A percentile compares a stretch with the other conserved stretches of the same genome.
Evolutionary conservation across 768 basidiomycete genomes (phyloP).

Genomic region (Trametes elegans): DNA sequence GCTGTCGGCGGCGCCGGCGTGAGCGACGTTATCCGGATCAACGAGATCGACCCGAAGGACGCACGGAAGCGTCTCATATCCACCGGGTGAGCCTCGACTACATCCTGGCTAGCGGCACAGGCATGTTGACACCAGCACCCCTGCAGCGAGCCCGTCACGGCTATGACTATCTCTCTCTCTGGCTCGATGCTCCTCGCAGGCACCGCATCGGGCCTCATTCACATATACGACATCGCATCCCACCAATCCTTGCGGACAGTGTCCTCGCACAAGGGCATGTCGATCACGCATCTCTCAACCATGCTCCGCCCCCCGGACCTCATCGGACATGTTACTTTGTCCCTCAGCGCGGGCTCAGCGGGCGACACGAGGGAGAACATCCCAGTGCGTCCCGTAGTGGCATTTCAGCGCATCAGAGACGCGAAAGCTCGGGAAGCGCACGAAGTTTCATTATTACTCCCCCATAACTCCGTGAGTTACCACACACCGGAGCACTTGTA

Average conservation of each 20-base stretch:
- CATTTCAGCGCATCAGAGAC: conserved; percentile 76
- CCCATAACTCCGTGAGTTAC: conserved; percentile 42
- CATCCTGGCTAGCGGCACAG: not conserved
- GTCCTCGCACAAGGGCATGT: conserved; percentile 60
- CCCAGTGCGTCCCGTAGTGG: conserved; percentile 60
- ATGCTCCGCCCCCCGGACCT: conserved; percentile 88
- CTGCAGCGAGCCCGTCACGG: conserved; percentile 66
- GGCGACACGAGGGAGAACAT: conserved; percentile 50
- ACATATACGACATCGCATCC: conserved; percentile 85
- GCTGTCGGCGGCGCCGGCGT: conserved; percentile 75
- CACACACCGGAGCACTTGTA: not conserved
- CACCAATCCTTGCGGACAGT: conserved; percentile 88
- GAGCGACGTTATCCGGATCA: conserved; percentile 69
- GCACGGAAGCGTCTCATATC: conserved; percentile 64
- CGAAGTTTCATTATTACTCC: conserved; percentile 65
- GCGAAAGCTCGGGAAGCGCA: conserved; percentile 63
- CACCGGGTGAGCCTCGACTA: conserved; percentile 50
- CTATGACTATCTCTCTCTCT: conserved; percentile 74
- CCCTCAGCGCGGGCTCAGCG: conserved; percentile 35
- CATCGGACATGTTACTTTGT: conserved; percentile 71
- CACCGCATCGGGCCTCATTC: conserved; percentile 67
- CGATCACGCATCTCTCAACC: conserved; percentile 72
- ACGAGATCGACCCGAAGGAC: conserved; percentile 45
- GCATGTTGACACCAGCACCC: not conserved
- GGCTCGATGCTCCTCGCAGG: conserved; percentile 81